A percentile compares a stretch with the other conserved stretches of the same genome.
Evolutionary conservation across 1,139 yeast genomes (phyloP).

Genomic region (Candida pseudoviswanathii): DNA sequence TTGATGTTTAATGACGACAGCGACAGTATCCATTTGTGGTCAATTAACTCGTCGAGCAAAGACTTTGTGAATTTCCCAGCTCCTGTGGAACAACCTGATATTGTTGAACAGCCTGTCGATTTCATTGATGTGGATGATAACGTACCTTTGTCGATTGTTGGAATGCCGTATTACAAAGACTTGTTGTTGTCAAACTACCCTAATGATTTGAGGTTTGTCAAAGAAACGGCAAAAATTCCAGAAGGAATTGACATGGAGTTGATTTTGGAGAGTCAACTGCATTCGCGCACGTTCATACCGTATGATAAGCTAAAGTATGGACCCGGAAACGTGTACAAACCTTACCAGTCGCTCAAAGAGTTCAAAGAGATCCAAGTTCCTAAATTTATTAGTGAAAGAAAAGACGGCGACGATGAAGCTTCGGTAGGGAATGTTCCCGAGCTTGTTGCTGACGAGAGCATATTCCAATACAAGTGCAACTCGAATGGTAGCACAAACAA

Average conservation of each 20-base stretch:
- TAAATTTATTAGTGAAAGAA: conserved; percentile 73
- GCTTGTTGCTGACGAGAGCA: conserved; percentile 21
- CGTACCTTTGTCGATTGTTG: conserved; percentile 69
- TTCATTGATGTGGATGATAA: conserved; percentile 39
- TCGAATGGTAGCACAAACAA: conserved; percentile 2
- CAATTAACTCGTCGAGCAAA: conserved; percentile 40
- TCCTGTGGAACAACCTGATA: conserved; percentile 54
- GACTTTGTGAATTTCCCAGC: conserved; percentile 51
- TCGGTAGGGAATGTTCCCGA: conserved; percentile 10
- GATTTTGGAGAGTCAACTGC: conserved; percentile 23
- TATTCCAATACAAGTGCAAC: conserved; percentile 29
- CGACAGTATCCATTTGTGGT: conserved; percentile 78
- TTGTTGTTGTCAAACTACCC: conserved; percentile 83
- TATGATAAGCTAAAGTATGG: conserved; percentile 63
- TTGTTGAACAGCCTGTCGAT: conserved; percentile 26
- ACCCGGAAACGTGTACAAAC: conserved; percentile 47
- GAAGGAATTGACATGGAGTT: conserved; percentile 42
- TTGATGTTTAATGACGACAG: conserved; percentile 68
- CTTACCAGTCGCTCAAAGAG: conserved; percentile 47
- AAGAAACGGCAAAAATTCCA: conserved; percentile 56
- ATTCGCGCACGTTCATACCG: conserved; percentile 27
- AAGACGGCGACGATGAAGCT: conserved; percentile 8
- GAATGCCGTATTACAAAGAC: conserved; percentile 86
- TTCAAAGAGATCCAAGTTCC: conserved; percentile 40
- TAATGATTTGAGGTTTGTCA: conserved; percentile 54